These are phyloP conservation scores for Haplosporangium sp. DNA, from an alignment of 371 early-diverging fungal genomes.

Conservation along the genomic window DNA sequence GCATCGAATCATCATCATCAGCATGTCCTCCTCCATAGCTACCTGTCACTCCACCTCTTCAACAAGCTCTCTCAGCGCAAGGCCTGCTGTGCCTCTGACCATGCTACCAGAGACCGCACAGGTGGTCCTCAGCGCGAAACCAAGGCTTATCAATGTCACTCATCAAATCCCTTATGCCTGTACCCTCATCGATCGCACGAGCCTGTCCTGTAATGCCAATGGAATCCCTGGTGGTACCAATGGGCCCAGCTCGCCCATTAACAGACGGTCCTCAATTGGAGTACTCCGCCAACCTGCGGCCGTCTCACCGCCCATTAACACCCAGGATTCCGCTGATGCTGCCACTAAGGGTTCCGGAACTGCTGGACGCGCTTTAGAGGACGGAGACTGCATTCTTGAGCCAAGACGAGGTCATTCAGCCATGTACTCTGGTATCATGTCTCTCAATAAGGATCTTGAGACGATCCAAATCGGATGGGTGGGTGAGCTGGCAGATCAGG, in stretches of 20 bases:
- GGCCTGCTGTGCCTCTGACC: constrained; percentile 36
- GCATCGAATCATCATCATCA: not conserved
- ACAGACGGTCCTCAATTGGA: constrained; percentile 40
- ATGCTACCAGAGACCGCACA: constrained; percentile 52
- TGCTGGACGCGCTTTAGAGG: not conserved
- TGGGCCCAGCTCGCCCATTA: constrained; percentile 18
- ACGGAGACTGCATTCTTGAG: constrained; percentile 47
- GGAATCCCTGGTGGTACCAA: not conserved
- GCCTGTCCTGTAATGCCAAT: not conserved
- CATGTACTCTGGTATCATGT: constrained; percentile 78
- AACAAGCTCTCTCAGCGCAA: constrained; percentile 30
- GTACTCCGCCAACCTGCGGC: constrained; percentile 33
- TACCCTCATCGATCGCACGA: constrained; percentile 50
- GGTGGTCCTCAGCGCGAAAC: constrained; percentile 36
- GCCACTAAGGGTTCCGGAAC: not conserved
- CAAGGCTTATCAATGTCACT: constrained; percentile 70
- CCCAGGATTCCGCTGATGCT: not conserved
- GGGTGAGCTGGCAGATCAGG: constrained; percentile 63
- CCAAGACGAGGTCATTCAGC: constrained; percentile 79
- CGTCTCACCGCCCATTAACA: constrained; percentile 13
- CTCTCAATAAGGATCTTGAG: constrained; percentile 63
- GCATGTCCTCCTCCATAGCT: constrained; percentile 25
- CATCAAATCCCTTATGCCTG: constrained; percentile 73
- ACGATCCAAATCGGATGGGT: constrained; percentile 78
- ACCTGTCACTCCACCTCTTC: constrained; percentile 39